phyloP scores from a whole-genome alignment of 345 rosid species.

The Erucastrum elatum region DNA sequence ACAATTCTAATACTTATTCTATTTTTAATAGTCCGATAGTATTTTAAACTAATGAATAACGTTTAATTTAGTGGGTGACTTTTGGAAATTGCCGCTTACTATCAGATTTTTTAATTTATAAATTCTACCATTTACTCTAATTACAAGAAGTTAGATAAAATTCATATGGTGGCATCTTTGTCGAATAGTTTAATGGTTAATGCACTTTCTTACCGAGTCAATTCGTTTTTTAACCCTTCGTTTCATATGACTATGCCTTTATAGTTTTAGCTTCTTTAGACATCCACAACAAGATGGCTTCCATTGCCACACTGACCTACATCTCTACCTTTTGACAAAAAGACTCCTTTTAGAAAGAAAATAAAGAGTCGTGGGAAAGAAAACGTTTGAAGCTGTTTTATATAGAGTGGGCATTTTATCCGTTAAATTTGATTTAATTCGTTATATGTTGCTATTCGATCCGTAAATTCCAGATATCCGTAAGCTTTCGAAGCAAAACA shows the following conservation, averaged over 20 bases:
- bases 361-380: constrained; percentile 20
- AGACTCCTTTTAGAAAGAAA: constrained; percentile 21
- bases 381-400: constrained; percentile 10
- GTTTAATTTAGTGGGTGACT: neutral
- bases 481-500: no score
- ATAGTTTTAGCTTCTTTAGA: constrained; percentile 1
- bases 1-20: neutral
- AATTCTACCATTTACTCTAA: neutral
- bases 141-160: neutral
- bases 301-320: constrained; percentile 10
- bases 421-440: no score
- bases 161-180: constrained; percentile 17
- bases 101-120: neutral
- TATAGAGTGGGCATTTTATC: neutral
- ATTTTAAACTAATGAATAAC: neutral
- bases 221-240: neutral
- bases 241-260: constrained; percentile 11
- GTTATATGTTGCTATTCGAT: no score
- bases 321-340: constrained; percentile 31
- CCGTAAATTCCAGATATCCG: no score
- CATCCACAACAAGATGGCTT: constrained; percentile 15
- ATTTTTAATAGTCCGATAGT: neutral
- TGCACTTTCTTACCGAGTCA: neutral
- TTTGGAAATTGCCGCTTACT: neutral
- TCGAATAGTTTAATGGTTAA: neutral